Base-by-base conservation (phyloP, 306 rosid genomes). In the Hippophae rhamnoides region DNA sequence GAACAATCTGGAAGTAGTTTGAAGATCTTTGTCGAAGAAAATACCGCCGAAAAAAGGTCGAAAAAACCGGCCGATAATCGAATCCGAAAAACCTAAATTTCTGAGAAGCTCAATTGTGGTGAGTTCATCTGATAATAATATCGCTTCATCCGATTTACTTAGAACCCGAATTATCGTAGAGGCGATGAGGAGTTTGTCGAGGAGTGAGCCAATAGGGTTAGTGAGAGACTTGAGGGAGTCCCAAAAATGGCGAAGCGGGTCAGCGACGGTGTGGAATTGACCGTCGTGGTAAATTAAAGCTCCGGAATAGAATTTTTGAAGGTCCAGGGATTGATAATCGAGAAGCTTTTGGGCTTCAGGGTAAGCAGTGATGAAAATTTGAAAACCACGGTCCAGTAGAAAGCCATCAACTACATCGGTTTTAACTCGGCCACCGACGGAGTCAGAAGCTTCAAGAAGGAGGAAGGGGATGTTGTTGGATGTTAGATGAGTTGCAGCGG, bases 281-380 rank as follows among this genome's bases (percentile, higher is more conserved):
- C 84, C 87, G 26, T 66, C 10, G 74, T 76, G 74, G 72, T 81
- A 87, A 56, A 85, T 67, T 14, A 62, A 69, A 0, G 96, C 87
- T 11, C 95, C 89, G 23, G 89, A 87, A 51, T 92, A 92, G 78
- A 92, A 92, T 10, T 58, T 82, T 0, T 60, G 85, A 57, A 92
- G 86, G 61, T 80, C 62, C 5, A 87, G 76, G 52, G 86, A 44
- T 52, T 73, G 26, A 70, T 85, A 92, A 45, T 87, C 50, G 66
- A 88, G 93, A 48, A 92, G 93, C 13, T 72, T 81, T 26, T 64
- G 75, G 50, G 95, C 96, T 78, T 92, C 86, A 0, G 93, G 95
- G 56, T 92, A 88, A 3, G 86, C 93, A 1, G 98, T 92, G 72
- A 92, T 92, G 81, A 92, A 88, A 78, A 92, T 92, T 70, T 92